Percentiles rank a stretch among this genome's conserved stretches.
phyloP scores from a whole-genome alignment of 2,329 filamentous ascomycete species.

The Fusarium sp. region DNA sequence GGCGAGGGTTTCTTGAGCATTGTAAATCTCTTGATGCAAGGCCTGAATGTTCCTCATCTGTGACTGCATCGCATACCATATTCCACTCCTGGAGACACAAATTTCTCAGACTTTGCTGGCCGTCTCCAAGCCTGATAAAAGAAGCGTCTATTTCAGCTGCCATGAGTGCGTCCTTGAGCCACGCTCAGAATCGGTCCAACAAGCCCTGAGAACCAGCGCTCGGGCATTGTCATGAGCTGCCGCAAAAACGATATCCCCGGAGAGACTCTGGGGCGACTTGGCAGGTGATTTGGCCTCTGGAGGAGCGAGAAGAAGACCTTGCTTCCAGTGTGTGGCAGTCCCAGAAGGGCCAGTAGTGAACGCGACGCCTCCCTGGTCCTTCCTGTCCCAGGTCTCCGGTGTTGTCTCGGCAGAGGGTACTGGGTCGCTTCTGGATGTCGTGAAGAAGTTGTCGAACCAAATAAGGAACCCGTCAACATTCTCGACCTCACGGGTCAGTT shows the following conservation, averaged over 20 bases:
- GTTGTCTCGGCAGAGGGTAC: slow-evolving; percentile 63
- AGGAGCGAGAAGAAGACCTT: slow-evolving; percentile 78
- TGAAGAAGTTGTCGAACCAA: slow-evolving; percentile 96
- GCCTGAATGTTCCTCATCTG: slow-evolving; percentile 77
- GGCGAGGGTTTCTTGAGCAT: slow-evolving; percentile 94
- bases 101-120: not conserved
- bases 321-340: slow-evolving; percentile 89
- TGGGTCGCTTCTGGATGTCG: slow-evolving; percentile 64
- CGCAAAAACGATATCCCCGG: slow-evolving; percentile 75
- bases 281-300: slow-evolving; percentile 59
- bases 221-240: slow-evolving; percentile 76
- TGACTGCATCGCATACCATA: slow-evolving; percentile 44
- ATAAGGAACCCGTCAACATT: slow-evolving; percentile 86
- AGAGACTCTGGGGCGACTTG: slow-evolving; percentile 63
- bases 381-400: slow-evolving; percentile 69
- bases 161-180: slow-evolving; percentile 59
- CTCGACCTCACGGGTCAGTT: slow-evolving; percentile 69
- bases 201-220: slow-evolving; percentile 70
- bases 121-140: not conserved
- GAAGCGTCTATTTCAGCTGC: slow-evolving; percentile 54
- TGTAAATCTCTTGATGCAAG: slow-evolving; percentile 85
- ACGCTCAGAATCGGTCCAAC: slow-evolving; percentile 63
- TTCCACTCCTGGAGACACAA: not conserved
- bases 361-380: slow-evolving; percentile 70
- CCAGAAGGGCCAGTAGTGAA: slow-evolving; percentile 87